Percentiles rank a stretch among this genome's conserved stretches.
Conservation (phyloP, 257 asterid species). For the Nicotiana sylvestris region DNA sequence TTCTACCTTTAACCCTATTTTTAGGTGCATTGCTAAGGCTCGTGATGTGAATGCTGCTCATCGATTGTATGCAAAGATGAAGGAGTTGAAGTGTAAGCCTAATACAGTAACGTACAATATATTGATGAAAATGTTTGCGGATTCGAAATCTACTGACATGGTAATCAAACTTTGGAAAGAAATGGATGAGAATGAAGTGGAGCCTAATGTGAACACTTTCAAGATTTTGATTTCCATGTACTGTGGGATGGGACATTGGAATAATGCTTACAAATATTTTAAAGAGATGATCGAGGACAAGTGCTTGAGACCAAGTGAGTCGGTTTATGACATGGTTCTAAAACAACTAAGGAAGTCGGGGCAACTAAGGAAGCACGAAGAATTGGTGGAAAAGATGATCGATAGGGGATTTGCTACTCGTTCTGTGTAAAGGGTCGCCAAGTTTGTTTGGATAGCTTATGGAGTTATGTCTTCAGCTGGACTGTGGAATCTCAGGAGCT, state of each 20-base stretch:
- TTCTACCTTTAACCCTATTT: conserved; percentile 67
- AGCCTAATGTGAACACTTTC: conserved; percentile 75
- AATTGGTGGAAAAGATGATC: conserved; percentile 76
- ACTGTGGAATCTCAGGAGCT: neutral
- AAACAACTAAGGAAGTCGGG: conserved; percentile 73
- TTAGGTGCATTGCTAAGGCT: conserved; percentile 62
- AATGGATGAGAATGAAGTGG: conserved; percentile 68
- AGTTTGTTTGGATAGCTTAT: neutral
- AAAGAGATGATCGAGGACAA: conserved; percentile 83
- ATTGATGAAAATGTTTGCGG: conserved; percentile 84
- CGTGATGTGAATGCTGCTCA: conserved; percentile 84
- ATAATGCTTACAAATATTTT: conserved; percentile 63
- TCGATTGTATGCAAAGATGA: conserved; percentile 60
- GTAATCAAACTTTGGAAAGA: conserved; percentile 80
- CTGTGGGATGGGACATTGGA: conserved; percentile 89
- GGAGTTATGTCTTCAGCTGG: neutral
- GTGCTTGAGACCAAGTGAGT: conserved; percentile 55
- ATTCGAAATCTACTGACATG: conserved; percentile 75
- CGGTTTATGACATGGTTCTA: conserved; percentile 68
- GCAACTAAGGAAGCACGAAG: conserved; percentile 85
- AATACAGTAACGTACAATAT: conserved; percentile 69
- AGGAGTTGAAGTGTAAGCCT: conserved; percentile 56
- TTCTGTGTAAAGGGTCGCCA: neutral
- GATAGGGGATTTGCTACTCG: conserved; percentile 41
- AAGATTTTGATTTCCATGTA: conserved; percentile 63